A percentile compares a stretch with the other conserved stretches of the same genome.
phyloP scores from a whole-genome alignment of 768 basidiomycete species.

The Rhodotorula graminis region DNA sequence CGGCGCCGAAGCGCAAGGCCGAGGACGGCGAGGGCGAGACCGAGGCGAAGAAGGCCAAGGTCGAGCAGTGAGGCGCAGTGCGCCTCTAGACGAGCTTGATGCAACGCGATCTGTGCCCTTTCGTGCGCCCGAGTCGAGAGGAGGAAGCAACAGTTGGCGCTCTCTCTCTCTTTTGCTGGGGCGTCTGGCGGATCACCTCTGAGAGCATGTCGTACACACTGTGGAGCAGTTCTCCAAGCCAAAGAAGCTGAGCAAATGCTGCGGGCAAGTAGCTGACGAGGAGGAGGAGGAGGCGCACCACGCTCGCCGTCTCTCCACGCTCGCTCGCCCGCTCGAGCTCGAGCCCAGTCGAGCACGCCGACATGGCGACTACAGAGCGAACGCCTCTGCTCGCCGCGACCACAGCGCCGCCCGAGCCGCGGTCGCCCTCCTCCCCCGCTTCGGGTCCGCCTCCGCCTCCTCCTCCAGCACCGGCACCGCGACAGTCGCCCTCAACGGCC shows the following conservation, averaged over 20 bases:
- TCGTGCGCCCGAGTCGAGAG: no score
- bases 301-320: no score
- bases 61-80: neutral
- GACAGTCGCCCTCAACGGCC: neutral
- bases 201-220: no score
- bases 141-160: no score
- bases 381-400: neutral
- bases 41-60: slow-evolving; percentile 1
- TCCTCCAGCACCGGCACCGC: neutral
- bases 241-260: no score
- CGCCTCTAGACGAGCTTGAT: no score
- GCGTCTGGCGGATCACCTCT: no score
- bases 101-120: no score
- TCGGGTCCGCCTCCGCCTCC: neutral
- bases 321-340: neutral
- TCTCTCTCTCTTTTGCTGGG: no score
- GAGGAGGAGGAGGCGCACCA: no score
- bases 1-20: neutral
- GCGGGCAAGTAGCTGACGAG: no score
- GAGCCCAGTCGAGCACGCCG: neutral
- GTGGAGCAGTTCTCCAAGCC: no score
- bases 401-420: neutral
- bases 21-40: neutral
- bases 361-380: neutral
- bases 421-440: neutral